Evolutionary conservation across 139 green algal genomes (phyloP).

Genomic region (Protoeuglena noctilucae): DNA sequence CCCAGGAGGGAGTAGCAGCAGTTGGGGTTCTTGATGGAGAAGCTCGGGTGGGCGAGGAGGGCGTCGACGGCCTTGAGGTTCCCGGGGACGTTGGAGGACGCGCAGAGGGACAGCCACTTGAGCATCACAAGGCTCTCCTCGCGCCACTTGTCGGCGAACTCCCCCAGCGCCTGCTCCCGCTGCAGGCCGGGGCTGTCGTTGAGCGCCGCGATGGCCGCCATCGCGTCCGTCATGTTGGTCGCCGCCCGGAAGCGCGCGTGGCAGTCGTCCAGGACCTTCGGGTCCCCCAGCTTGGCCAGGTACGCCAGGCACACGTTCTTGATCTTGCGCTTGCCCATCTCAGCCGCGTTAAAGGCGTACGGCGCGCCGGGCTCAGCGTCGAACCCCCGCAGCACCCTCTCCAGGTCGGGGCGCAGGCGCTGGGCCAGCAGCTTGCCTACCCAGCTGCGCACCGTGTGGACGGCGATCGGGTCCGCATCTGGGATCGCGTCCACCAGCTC

Average conservation of each 20-base stretch:
- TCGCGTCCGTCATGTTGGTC: conserved; percentile 96
- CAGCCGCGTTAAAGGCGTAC: conserved; percentile 37
- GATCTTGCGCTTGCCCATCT: conserved; percentile 45
- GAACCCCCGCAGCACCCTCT: conserved; percentile 40
- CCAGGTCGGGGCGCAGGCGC: conserved; percentile 52
- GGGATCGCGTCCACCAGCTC: conserved; percentile 62
- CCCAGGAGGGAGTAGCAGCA: conserved; percentile 45
- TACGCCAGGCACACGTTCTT: conserved; percentile 71
- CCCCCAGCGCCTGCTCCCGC: conserved; percentile 35
- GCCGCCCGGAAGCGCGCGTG: conserved; percentile 23
- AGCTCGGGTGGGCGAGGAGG: conserved; percentile 65
- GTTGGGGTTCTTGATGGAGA: conserved; percentile 93
- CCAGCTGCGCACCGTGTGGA: conserved; percentile 51
- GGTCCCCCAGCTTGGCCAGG: conserved; percentile 49
- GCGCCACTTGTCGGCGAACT: conserved; percentile 74
- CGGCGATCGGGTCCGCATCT: conserved; percentile 46
- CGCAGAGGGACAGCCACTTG: conserved; percentile 77
- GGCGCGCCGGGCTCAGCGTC: conserved; percentile 28
- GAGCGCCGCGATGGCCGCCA: conserved; percentile 58
- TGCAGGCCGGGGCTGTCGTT: conserved; percentile 26
- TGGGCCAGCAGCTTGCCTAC: conserved; percentile 48
- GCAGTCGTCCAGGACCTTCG: not conserved
- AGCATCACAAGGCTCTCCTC: conserved; percentile 74
- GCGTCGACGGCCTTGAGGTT: conserved; percentile 54
- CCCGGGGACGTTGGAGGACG: conserved; percentile 42